A percentile compares a stretch with the other conserved stretches of the same genome.
These are phyloP conservation scores for Strigomonas culicis DNA, from an alignment of 208 protist genomes.

Conservation along the genomic window DNA sequence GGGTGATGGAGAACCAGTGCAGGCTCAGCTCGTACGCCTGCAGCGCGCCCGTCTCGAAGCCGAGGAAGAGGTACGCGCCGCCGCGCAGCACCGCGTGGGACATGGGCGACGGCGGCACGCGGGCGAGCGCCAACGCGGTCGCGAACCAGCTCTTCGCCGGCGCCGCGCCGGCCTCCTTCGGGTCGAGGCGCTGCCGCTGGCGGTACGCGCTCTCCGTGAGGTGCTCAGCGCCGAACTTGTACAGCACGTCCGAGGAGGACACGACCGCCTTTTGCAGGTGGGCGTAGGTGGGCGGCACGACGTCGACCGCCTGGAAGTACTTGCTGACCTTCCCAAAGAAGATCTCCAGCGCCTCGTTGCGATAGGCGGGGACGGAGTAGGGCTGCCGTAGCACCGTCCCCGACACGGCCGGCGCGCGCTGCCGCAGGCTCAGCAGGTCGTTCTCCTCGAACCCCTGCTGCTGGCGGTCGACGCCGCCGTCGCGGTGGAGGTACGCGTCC, in stretches of 20 bases:
- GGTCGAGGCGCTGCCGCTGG: background rate
- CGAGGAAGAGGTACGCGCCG: slow-evolving; percentile 54
- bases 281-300: slow-evolving; percentile 77
- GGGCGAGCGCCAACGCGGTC: slow-evolving; percentile 46
- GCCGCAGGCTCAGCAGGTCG: slow-evolving; percentile 23
- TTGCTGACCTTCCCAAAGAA: slow-evolving; percentile 68
- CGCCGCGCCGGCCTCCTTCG: background rate
- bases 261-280: slow-evolving; percentile 55
- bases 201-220: background rate
- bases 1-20: slow-evolving; percentile 59
- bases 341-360: slow-evolving; percentile 69
- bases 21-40: slow-evolving; percentile 61
- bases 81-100: slow-evolving; percentile 8
- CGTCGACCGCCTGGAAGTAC: slow-evolving; percentile 75
- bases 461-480: slow-evolving; percentile 21
- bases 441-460: slow-evolving; percentile 19
- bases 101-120: slow-evolving; percentile 14
- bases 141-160: slow-evolving; percentile 49
- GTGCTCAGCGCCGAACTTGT: slow-evolving; percentile 40
- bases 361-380: slow-evolving; percentile 82
- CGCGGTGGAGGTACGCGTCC: slow-evolving; percentile 16
- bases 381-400: slow-evolving; percentile 52
- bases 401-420: slow-evolving; percentile 12
- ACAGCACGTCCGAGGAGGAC: slow-evolving; percentile 53
- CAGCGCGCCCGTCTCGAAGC: slow-evolving; percentile 71